Conservation (phyloP, 202 grass and related monocot genomes). For the Saccharum hybrid region DNA sequence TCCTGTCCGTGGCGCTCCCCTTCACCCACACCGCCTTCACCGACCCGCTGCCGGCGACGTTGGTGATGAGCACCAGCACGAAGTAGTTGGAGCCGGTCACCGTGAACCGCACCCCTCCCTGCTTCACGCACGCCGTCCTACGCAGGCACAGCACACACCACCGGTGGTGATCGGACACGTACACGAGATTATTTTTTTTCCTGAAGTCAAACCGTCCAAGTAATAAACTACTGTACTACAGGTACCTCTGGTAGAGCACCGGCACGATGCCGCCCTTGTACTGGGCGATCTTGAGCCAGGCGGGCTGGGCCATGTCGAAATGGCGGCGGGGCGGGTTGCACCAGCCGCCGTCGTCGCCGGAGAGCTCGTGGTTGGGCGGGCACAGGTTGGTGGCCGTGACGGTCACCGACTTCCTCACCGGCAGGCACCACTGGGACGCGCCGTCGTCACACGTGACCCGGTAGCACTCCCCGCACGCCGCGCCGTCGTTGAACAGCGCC, state of each 20-base stretch:
- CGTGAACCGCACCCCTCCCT: constrained; percentile 69
- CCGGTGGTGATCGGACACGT: background rate
- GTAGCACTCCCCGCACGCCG: constrained; percentile 78
- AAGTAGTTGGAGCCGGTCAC: constrained; percentile 62
- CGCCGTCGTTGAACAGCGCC: constrained; percentile 62
- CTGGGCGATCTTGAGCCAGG: constrained; percentile 72
- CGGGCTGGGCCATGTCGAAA: constrained; percentile 86
- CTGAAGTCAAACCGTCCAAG: no score
- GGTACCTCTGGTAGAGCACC: constrained; percentile 61
- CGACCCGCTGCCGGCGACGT: constrained; percentile 69
- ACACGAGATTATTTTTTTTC: background rate
- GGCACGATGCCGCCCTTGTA: constrained; percentile 68
- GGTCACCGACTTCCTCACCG: constrained; percentile 50
- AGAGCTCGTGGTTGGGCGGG: constrained; percentile 60
- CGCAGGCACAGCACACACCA: background rate
- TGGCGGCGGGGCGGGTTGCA: constrained; percentile 75
- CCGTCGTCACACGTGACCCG: constrained; percentile 56
- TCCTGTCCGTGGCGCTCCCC: constrained; percentile 59
- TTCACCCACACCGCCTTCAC: constrained; percentile 62
- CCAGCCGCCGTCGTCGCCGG: constrained; percentile 68
- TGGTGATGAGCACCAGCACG: constrained; percentile 73
- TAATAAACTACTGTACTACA: no score
- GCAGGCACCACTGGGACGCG: constrained; percentile 51
- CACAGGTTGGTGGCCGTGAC: constrained; percentile 91
- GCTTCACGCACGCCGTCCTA: constrained; percentile 67